Evolutionary conservation across 2,329 filamentous ascomycete genomes (phyloP), one percentile per base, ranked within the genome.

Genomic region (Arthrobotrys conoides): DNA sequence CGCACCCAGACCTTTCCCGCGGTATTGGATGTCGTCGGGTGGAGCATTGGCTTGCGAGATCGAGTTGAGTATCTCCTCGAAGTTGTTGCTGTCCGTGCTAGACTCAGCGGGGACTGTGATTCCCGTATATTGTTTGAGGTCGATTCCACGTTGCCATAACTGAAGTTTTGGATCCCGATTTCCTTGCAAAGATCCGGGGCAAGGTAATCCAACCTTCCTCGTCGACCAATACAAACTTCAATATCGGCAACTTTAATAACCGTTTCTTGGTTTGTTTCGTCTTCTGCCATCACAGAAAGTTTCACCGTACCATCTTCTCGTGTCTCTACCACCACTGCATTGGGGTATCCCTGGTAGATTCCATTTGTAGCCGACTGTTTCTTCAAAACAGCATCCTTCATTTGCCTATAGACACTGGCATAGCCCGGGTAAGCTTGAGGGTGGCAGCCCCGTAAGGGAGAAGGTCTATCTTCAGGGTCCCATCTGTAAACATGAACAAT

Each of bases 341-440:
- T 53, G 82, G 83, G 59, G 82, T 82, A 27, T 68, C 78, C 46
- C 81, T 41, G 41, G 57, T 61, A 76, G 16, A 1, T n/a, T 46
- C 30, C 41, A 38, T 68, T 51, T 3, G 30, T 76, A 4, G 48
- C 55, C 3, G 80, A 24, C 30, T 79, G 63, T 38, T 80, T 80
- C 82, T 79, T 30, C 84, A 71, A 2, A 22, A 84, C 84, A 18
- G 88, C 87, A 8, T 87, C 84, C 82, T 89, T 90, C 89, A 90
- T 90, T 49, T 88, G 84, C 14, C 88, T 86, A 80, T 90, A 90
- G 0, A 90, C 85, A 8, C 87, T 86, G 0, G 89, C 88, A 81
- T 90, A 90, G 79, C 90, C 89, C 0, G 89, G 89, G 81, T 90
- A 90, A 33, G 88, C 89, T 53, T 88, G 86, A 57, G 88, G 87